Conservation (phyloP, 192 early-diverging fungal species). For the Coemansia reversa region DNA sequence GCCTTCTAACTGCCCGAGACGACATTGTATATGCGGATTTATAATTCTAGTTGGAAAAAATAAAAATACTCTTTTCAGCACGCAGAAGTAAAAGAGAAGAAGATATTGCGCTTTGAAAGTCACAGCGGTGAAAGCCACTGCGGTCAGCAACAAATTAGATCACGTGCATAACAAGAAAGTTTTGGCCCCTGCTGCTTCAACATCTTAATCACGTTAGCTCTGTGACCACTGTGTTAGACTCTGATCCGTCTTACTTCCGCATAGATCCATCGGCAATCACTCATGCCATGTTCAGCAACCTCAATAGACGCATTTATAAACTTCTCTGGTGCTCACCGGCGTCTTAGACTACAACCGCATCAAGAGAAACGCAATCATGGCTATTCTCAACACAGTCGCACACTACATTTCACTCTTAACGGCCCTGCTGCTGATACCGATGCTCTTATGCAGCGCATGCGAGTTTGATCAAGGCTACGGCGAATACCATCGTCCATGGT, state of each 20-base stretch:
- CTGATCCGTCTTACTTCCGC: not conserved
- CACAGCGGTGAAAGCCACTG: not conserved
- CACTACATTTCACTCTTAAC: not conserved
- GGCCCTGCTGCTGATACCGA: not conserved
- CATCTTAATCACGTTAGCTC: not conserved
- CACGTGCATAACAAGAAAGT: too few relatives aligned
- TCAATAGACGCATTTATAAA: not conserved
- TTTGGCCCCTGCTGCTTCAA: too few relatives aligned
- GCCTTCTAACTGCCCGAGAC: slow-evolving; percentile 42
- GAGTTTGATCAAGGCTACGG: not conserved
- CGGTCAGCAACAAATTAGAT: not conserved
- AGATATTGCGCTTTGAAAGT: not conserved
- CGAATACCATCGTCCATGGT: not conserved
- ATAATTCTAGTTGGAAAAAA: not conserved
- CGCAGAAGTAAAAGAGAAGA: not conserved
- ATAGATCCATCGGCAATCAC: not conserved
- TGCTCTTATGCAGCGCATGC: not conserved
- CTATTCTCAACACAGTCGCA: not conserved
- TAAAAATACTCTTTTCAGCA: not conserved
- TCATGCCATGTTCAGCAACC: not conserved
- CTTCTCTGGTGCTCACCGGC: not conserved
- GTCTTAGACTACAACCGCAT: not conserved
- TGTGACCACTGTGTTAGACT: not conserved
- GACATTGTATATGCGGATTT: slow-evolving; percentile 32
- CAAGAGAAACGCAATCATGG: not conserved